Conservation (phyloP, 2,329 filamentous ascomycete species). For the Alternaria rosae region DNA sequence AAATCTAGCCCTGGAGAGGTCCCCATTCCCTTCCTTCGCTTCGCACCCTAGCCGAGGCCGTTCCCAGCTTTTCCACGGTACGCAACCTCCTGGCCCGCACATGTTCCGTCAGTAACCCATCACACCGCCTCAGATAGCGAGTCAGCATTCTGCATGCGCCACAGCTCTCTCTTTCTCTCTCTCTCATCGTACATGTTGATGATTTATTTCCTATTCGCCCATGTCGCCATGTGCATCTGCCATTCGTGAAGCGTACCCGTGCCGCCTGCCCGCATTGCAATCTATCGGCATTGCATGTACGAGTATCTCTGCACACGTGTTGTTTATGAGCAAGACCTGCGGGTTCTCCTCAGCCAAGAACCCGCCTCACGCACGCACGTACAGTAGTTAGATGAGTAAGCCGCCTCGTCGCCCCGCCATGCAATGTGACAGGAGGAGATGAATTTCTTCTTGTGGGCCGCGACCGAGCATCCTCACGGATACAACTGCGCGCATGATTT, state of each 20-base stretch:
- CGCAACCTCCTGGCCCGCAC: neutral
- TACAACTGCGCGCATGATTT: neutral
- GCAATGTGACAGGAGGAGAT: conserved; percentile 5
- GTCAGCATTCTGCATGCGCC: neutral
- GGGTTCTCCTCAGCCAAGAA: neutral
- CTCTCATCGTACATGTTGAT: neutral
- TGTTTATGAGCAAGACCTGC: neutral
- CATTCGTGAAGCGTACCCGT: neutral
- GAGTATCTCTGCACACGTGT: neutral
- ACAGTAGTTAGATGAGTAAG: neutral
- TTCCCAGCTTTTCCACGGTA: neutral
- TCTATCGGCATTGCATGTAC: neutral
- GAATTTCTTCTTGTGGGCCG: neutral
- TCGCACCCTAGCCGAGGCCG: neutral
- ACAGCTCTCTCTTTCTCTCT: neutral
- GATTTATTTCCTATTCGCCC: neutral
- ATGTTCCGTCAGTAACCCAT: neutral
- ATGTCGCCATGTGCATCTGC: neutral
- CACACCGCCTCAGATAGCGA: conserved; percentile 3
- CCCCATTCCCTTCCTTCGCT: neutral
- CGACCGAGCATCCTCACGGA: neutral
- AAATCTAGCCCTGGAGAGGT: neutral
- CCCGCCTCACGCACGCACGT: neutral
- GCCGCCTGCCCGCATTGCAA: neutral
- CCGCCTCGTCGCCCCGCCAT: neutral